Evolutionary conservation across 495 filamentous ascomycete genomes (phyloP).

Genomic region (Hypoxylon lenormandii): DNA sequence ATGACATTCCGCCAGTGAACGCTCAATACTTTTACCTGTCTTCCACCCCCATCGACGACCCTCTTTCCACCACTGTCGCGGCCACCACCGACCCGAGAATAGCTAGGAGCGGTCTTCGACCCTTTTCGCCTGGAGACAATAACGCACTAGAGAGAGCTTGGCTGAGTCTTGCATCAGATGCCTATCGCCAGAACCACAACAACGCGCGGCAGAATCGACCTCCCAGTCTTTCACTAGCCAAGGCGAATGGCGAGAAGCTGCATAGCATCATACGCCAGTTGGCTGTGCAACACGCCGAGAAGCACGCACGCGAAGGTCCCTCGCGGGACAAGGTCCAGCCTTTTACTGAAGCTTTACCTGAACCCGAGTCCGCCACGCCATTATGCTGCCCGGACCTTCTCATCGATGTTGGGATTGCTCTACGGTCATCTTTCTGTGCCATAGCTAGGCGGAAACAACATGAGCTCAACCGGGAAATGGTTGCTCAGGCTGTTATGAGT

Average conservation of each 20-base stretch:
- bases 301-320: conserved; percentile 48
- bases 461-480: conserved; percentile 54
- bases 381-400: conserved; percentile 59
- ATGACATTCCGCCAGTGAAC: conserved; percentile 66
- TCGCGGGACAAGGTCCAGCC: conserved; percentile 49
- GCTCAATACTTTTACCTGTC: conserved; percentile 87
- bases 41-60: conserved; percentile 81
- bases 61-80: conserved; percentile 74
- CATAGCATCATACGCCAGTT: conserved; percentile 61
- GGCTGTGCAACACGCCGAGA: conserved; percentile 52
- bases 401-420: conserved; percentile 58
- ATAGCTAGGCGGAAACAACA: conserved; percentile 55
- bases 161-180: conserved; percentile 65
- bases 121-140: conserved; percentile 81
- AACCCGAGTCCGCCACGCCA: conserved; percentile 25
- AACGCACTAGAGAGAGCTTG: conserved; percentile 78
- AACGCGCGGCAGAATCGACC: conserved; percentile 47
- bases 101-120: conserved; percentile 71
- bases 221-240: conserved; percentile 51
- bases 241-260: conserved; percentile 55
- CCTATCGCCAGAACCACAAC: conserved; percentile 57
- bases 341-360: conserved; percentile 48
- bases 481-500: conserved; percentile 59
- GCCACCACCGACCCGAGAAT: conserved; percentile 63
- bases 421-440: conserved; percentile 60